These are phyloP conservation scores for Botrytis cinerea DNA, from an alignment of 2,329 filamentous ascomycete species.

Conservation along the genomic window DNA sequence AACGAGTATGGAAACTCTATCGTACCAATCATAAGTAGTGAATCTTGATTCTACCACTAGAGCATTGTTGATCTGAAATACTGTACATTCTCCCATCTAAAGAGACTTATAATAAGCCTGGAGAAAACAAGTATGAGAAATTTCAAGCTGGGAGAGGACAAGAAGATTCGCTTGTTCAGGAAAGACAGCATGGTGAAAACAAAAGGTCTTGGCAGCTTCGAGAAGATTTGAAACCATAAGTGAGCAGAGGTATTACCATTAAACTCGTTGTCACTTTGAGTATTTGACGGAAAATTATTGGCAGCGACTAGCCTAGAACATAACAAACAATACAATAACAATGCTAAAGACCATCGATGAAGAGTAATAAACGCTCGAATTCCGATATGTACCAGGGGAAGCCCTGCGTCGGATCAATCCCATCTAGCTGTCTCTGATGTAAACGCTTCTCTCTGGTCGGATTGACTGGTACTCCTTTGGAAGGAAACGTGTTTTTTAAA, in stretches of 20 bases:
- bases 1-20: background rate
- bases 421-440: background rate
- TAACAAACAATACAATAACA: background rate
- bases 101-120: background rate
- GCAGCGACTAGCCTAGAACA: background rate
- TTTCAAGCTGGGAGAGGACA: background rate
- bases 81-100: background rate
- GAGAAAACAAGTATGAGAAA: no score
- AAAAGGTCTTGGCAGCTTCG: background rate
- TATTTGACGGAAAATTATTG: background rate
- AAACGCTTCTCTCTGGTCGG: background rate
- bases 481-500: background rate
- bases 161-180: no score
- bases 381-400: background rate
- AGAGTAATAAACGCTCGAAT: background rate
- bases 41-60: background rate
- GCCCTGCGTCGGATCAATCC: background rate
- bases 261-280: background rate
- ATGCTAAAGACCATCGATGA: fast-evolving
- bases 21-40: background rate
- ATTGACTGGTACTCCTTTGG: background rate
- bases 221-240: background rate
- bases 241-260: background rate
- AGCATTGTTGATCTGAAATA: background rate
- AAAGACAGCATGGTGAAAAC: background rate